A percentile compares a stretch with the other conserved stretches of the same genome.
These are phyloP conservation scores for Chlamydomonas incerta DNA, from an alignment of 139 green algal species.

Conservation along the genomic window DNA sequence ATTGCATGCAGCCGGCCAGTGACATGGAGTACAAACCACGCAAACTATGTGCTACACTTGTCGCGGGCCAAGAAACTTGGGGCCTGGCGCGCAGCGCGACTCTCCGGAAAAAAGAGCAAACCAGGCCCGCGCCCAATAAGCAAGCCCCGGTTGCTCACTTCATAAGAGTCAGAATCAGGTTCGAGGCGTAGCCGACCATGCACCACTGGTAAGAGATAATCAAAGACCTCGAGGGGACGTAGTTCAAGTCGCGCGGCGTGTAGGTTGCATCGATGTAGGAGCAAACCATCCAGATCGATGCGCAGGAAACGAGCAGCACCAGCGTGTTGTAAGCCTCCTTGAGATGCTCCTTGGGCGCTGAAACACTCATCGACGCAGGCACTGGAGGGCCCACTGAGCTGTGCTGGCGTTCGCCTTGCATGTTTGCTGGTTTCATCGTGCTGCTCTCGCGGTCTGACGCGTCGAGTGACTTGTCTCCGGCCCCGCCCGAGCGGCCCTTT, in stretches of 20 bases:
- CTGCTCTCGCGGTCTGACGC: too few relatives aligned
- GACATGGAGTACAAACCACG: too few relatives aligned
- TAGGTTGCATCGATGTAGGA: conserved; percentile 15
- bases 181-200: conserved; percentile 43
- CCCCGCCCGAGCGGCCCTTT: too few relatives aligned
- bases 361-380: not conserved
- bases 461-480: too few relatives aligned
- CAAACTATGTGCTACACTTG: too few relatives aligned
- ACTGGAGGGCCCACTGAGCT: not conserved
- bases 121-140: too few relatives aligned
- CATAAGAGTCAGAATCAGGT: conserved; percentile 42
- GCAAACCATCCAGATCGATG: not conserved
- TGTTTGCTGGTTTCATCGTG: too few relatives aligned
- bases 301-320: not conserved
- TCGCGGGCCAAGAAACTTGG: too few relatives aligned
- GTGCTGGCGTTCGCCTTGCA: not conserved
- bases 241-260: conserved; percentile 10
- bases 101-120: not conserved
- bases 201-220: conserved; percentile 52
- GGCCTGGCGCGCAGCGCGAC: too few relatives aligned
- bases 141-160: conserved; percentile 44
- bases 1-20: too few relatives aligned
- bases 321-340: conserved; percentile 21
- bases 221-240: not conserved
- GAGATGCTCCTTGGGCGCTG: not conserved